phyloP scores from a whole-genome alignment of 176 grass and related monocot genomes.

The Puya raimondii region DNA sequence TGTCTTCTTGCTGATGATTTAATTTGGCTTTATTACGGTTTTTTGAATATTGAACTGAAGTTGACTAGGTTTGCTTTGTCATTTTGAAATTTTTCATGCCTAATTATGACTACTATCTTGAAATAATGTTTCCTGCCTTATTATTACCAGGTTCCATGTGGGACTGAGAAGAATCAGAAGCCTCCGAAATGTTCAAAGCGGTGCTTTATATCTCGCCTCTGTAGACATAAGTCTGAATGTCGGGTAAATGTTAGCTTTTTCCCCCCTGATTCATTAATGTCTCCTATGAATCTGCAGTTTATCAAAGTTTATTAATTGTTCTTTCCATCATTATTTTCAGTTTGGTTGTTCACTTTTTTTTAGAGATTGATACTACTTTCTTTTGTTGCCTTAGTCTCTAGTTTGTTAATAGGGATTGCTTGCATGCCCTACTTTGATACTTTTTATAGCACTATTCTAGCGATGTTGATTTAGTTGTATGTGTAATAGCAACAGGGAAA shows the following conservation, averaged over 20 bases:
- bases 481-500: no score
- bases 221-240: slow-evolving; percentile 68
- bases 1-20: no score
- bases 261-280: slow-evolving; percentile 17
- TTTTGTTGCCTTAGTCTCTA: no score
- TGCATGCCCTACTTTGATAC: no score
- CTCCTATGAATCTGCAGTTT: not conserved
- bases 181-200: slow-evolving; percentile 85
- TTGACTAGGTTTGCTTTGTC: no score
- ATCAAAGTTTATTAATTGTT: not conserved
- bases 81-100: no score
- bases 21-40: no score
- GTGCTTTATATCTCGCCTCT: slow-evolving; percentile 71
- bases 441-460: no score
- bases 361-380: no score
- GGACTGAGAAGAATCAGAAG: slow-evolving; percentile 90
- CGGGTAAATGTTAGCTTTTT: slow-evolving; percentile 33
- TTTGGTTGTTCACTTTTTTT: no score
- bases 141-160: slow-evolving; percentile 75
- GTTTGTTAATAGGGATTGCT: no score
- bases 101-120: not conserved
- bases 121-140: not conserved
- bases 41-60: no score
- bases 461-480: not conserved
- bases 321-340: slow-evolving; percentile 4